These are phyloP conservation scores for Botryotinia convoluta DNA, from an alignment of 2,329 filamentous ascomycete species.

Conservation along the genomic window DNA sequence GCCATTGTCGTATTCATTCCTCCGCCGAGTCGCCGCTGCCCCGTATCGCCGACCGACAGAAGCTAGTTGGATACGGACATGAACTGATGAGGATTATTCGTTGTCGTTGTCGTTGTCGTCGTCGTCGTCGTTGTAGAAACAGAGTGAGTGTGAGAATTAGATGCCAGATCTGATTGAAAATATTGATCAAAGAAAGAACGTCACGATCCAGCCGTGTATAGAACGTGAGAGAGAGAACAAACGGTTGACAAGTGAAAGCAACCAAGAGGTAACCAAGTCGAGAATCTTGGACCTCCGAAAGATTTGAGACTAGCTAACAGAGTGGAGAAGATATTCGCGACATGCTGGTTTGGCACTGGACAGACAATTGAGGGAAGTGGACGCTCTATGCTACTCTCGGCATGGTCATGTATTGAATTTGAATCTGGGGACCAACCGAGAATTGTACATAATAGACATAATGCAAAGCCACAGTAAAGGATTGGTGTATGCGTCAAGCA, in stretches of 20 bases:
- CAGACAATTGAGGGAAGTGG: not conserved
- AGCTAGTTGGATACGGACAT: constrained; percentile 28
- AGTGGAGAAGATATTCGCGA: constrained; percentile 21
- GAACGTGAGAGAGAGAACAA: constrained; percentile 28
- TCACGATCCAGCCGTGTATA: constrained; percentile 39
- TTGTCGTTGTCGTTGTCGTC: not conserved
- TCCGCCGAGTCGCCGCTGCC: constrained; percentile 29
- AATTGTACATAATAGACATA: not conserved
- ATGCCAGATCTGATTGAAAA: constrained; percentile 23
- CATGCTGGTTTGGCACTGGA: constrained; percentile 14
- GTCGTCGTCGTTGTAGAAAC: constrained; percentile 19
- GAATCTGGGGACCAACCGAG: constrained; percentile 12
- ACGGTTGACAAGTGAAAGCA: constrained; percentile 22
- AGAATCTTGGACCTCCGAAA: constrained; percentile 23
- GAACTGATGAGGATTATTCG: constrained; percentile 19
- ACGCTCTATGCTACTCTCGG: constrained; percentile 12
- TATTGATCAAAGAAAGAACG: constrained; percentile 25
- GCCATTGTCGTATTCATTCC: constrained; percentile 38
- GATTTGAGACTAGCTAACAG: constrained; percentile 15
- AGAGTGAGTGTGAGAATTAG: constrained; percentile 8
- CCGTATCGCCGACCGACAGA: constrained; percentile 30
- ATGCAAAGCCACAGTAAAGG: not conserved
- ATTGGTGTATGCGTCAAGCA: constrained; percentile 3
- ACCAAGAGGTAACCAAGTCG: constrained; percentile 28
- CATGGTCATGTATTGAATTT: constrained; percentile 3